Percentiles rank a stretch among this genome's conserved stretches.
Evolutionary conservation across 1,284 basidiomycete genomes (phyloP).

Genomic region (Phellopilus nigrolimitatus): DNA sequence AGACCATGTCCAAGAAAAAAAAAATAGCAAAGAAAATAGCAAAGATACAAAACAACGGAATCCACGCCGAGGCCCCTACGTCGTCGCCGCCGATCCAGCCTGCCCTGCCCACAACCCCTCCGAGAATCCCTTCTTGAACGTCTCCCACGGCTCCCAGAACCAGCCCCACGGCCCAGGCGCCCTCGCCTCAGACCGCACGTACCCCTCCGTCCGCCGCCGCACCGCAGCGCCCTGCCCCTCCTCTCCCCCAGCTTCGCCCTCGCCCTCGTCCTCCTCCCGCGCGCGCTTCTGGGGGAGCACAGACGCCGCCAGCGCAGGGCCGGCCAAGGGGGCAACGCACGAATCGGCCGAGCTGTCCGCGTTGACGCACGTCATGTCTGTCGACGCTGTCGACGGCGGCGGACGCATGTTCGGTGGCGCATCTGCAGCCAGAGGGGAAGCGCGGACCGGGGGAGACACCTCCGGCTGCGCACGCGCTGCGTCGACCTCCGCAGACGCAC

Average conservation of each 20-base stretch:
- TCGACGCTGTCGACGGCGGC: slow-evolving; percentile 9
- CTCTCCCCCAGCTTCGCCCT: slow-evolving; percentile 2
- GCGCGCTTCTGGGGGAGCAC: slow-evolving; percentile 6
- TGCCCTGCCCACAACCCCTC: slow-evolving; percentile 16
- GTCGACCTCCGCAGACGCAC: no score
- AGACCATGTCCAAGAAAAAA: not conserved
- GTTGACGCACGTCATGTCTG: slow-evolving; percentile 8
- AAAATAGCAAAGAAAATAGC: not conserved
- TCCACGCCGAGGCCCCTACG: not conserved
- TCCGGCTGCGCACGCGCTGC: no score
- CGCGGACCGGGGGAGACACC: not conserved
- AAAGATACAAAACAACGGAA: not conserved
- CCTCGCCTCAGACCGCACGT: slow-evolving; percentile 1
- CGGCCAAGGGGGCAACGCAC: not conserved
- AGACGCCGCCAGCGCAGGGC: not conserved
- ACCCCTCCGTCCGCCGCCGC: not conserved
- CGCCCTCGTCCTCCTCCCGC: slow-evolving; percentile 13
- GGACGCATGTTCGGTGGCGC: not conserved
- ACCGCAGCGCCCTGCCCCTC: not conserved
- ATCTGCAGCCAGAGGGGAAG: not conserved
- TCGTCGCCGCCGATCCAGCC: not conserved
- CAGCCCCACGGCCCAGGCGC: slow-evolving; percentile 17
- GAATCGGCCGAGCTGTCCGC: not conserved
- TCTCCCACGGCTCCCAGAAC: slow-evolving; percentile 19
- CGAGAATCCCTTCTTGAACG: slow-evolving; percentile 19